Conservation (phyloP, 2,329 filamentous ascomycete genomes). For the Podosphaera aphanis region DNA sequence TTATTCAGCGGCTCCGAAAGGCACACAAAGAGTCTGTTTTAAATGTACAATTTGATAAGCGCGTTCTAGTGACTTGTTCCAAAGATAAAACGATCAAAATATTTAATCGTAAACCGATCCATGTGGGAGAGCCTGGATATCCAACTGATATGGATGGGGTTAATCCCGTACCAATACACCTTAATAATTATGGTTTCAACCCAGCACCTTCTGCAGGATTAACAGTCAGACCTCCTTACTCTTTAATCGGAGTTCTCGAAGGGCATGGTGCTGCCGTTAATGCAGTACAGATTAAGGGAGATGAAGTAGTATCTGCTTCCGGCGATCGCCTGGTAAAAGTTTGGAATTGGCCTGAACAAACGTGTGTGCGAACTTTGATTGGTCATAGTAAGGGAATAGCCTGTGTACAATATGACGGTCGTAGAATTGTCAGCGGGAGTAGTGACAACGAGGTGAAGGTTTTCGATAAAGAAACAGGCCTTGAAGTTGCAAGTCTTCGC, state of each 20-base stretch:
- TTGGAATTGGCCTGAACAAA: constrained; percentile 70
- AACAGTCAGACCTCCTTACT: constrained; percentile 39
- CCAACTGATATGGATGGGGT: constrained; percentile 18
- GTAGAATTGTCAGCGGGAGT: constrained; percentile 82
- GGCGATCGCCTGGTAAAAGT: constrained; percentile 85
- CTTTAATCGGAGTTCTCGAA: constrained; percentile 53
- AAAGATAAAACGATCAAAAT: constrained; percentile 96
- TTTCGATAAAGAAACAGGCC: constrained; percentile 64
- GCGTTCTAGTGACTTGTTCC: constrained; percentile 84
- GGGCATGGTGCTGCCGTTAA: constrained; percentile 88
- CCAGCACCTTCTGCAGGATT: constrained; percentile 22
- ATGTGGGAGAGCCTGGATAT: constrained; percentile 34
- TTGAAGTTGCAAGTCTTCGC: constrained; percentile 70
- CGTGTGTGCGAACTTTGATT: constrained; percentile 52
- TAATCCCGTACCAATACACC: constrained; percentile 27
- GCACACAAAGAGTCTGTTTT: constrained; percentile 81
- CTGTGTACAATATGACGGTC: constrained; percentile 88
- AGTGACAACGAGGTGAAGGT: constrained; percentile 93
- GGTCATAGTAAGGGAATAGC: constrained; percentile 91
- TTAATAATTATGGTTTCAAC: constrained; percentile 32
- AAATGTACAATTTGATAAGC: constrained; percentile 77
- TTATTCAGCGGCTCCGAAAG: constrained; percentile 48
- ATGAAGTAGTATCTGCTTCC: constrained; percentile 81
- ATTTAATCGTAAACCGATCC: constrained; percentile 60
- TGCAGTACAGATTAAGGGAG: constrained; percentile 69